These are phyloP conservation scores for Phytophthora pinifolia DNA, from an alignment of 352 stramenopile genomes.

Conservation along the genomic window DNA sequence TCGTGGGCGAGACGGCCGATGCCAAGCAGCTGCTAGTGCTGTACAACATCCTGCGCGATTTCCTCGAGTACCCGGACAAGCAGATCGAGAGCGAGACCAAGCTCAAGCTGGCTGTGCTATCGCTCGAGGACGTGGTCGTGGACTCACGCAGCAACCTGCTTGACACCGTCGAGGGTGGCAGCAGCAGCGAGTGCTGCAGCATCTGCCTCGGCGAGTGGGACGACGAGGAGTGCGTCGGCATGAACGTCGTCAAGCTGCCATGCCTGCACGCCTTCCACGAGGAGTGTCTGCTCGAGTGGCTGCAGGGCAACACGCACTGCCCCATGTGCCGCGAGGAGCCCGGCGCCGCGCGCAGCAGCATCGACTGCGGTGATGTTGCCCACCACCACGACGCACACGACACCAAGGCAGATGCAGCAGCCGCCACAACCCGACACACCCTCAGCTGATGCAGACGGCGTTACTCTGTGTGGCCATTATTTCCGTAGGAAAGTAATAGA, in stretches of 20 bases:
- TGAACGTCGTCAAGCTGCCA: slow-evolving; percentile 85
- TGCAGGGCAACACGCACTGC: slow-evolving; percentile 80
- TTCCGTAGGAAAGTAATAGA: slow-evolving; percentile 37
- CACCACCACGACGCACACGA: slow-evolving; percentile 3
- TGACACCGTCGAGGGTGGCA: slow-evolving; percentile 40
- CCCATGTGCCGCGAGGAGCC: slow-evolving; percentile 87
- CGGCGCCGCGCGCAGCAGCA: slow-evolving; percentile 1
- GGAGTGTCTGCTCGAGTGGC: slow-evolving; percentile 85
- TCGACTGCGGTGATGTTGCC: slow-evolving; percentile 9
- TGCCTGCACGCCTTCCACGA: slow-evolving; percentile 87
- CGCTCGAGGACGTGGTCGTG: slow-evolving; percentile 82
- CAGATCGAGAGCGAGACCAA: slow-evolving; percentile 87
- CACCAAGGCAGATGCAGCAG: slow-evolving; percentile 14
- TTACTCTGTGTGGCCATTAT: slow-evolving; percentile 15
- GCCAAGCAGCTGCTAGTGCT: slow-evolving; percentile 53
- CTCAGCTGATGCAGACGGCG: slow-evolving; percentile 6
- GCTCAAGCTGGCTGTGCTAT: slow-evolving; percentile 79
- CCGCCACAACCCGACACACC: slow-evolving; percentile 16
- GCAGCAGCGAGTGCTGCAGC: slow-evolving; percentile 74
- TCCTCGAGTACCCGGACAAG: slow-evolving; percentile 84
- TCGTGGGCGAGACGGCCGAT: slow-evolving; percentile 21
- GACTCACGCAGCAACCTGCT: slow-evolving; percentile 68
- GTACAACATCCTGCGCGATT: slow-evolving; percentile 78
- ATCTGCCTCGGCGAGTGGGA: slow-evolving; percentile 85
- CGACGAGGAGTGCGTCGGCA: slow-evolving; percentile 74